These are phyloP conservation scores for Penicillium coprophilum DNA, from an alignment of 495 filamentous ascomycete species.

Conservation along the genomic window DNA sequence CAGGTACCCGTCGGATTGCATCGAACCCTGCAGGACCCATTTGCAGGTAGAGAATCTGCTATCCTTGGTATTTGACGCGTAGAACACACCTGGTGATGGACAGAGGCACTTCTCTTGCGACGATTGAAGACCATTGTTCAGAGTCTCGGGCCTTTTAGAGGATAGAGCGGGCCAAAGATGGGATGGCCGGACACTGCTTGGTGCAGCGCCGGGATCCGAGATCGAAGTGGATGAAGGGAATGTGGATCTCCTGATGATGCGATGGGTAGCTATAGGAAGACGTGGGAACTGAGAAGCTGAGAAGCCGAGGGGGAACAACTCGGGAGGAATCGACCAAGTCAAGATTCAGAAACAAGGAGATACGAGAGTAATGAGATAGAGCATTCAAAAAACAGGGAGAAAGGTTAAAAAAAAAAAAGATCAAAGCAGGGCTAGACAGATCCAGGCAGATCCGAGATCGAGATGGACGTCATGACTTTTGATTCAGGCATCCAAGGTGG, in stretches of 20 bases:
- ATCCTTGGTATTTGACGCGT: not conserved
- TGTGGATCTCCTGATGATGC: constrained; percentile 8
- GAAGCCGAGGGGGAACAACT: constrained; percentile 10
- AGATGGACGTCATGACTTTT: constrained; percentile 35
- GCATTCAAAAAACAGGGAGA: not conserved
- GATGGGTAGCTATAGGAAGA: constrained; percentile 12
- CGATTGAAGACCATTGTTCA: constrained; percentile 52
- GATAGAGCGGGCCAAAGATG: constrained; percentile 3
- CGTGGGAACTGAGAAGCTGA: constrained; percentile 2
- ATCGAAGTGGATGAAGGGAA: constrained; percentile 19
- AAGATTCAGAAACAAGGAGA: constrained; percentile 9
- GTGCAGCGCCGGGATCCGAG: constrained; percentile 31
- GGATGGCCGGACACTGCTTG: constrained; percentile 30
- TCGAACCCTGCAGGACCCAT: not conserved
- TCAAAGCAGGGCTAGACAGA: not conserved
- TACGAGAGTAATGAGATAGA: constrained; percentile 4
- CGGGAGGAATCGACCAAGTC: constrained; percentile 4
- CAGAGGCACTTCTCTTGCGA: constrained; percentile 47
- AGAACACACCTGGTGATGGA: constrained; percentile 55
- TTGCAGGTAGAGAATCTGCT: not conserved
- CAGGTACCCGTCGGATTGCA: constrained; percentile 12
- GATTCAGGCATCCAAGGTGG: constrained; percentile 15
- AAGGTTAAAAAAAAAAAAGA: constrained; percentile 9
- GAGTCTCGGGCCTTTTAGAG: not conserved
- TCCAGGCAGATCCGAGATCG: constrained; percentile 9